These are phyloP conservation scores for Cenchrus fungigraminus DNA, from an alignment of 176 grass and related monocot species.

Conservation along the genomic window DNA sequence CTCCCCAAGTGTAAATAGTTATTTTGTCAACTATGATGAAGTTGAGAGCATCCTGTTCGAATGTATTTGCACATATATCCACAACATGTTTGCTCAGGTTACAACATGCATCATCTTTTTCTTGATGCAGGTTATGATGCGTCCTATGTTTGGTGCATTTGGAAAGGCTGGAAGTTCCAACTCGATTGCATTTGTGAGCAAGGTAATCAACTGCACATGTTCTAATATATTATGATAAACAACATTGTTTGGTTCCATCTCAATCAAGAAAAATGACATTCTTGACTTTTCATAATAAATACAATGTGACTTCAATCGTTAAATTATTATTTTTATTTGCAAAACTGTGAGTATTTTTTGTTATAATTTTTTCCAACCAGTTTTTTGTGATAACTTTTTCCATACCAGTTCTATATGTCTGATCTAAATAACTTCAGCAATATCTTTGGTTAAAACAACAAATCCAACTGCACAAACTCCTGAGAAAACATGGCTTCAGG, in stretches of 20 bases:
- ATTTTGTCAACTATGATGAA: neutral
- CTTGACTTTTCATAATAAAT: neutral
- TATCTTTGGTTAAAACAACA: too few relatives aligned
- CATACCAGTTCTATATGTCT: too few relatives aligned
- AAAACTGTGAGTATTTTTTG: too few relatives aligned
- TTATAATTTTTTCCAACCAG: too few relatives aligned
- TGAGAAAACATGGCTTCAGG: neutral
- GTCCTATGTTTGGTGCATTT: slow-evolving; percentile 95
- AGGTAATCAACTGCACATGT: slow-evolving; percentile 55
- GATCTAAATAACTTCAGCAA: too few relatives aligned
- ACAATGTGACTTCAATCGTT: neutral
- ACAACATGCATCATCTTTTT: slow-evolving; percentile 30
- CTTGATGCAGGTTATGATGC: slow-evolving; percentile 78
- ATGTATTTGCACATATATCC: neutral
- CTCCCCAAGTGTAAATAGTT: neutral
- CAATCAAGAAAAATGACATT: neutral
- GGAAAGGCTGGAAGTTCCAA: slow-evolving; percentile 86
- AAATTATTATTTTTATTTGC: neutral
- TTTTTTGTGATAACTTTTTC: too few relatives aligned
- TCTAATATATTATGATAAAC: slow-evolving; percentile 24
- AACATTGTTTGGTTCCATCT: neutral
- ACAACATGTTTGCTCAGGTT: neutral
- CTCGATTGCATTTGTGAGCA: slow-evolving; percentile 95
- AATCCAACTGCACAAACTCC: too few relatives aligned
- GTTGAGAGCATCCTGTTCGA: neutral